Evolutionary conservation across 305 asterid genomes (phyloP), one percentile per base, ranked within the genome.

Genomic region (Striga hermonthica): DNA sequence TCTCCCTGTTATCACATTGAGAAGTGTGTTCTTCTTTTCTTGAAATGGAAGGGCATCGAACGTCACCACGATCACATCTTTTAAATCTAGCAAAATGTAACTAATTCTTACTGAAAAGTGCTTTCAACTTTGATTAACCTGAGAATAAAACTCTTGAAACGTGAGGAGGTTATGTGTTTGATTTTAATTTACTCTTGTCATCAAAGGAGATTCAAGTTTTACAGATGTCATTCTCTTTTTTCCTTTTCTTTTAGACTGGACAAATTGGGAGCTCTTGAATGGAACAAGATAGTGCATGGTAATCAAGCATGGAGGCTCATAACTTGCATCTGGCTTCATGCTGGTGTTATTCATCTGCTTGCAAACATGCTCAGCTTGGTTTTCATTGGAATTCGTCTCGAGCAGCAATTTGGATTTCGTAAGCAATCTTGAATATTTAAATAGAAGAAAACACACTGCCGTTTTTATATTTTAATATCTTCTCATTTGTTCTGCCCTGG

Each of bases 331-430:
- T 92, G 98, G 98, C 81, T 92, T 74, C 97, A 92, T 76, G 98
- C 97, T 5, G 97, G 98, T 55, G 91, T 89, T 45, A 71, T 92
- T 76, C 98, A 92, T 76, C 74, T 92, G 43, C 89, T 92, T 40
- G 96, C 91, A n/a, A 92, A 89, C 84, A 92, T 92, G 97, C 72
- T 90, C 74, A 89, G 98, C 80, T 76, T 92, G 75, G 85, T 86
- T 31, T 87, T 89, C 57, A 86, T 89, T 14, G 98, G 98, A 52
- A 82, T 87, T 75, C 97, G 97, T 64, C 89, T 92, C 1, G 98
- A 92, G 81, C 98, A 92, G 75, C 98, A 92, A 76, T 92, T 92
- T 70, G 98, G 98, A 65, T 92, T 92, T 62, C 80, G 98, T 92
- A 81, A 72, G 73, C 14, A 58, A 34, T 36, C 62, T 75, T 75